Base-by-base conservation (phyloP, 768 basidiomycete genomes). In the Boletellus ananiceps region DNA sequence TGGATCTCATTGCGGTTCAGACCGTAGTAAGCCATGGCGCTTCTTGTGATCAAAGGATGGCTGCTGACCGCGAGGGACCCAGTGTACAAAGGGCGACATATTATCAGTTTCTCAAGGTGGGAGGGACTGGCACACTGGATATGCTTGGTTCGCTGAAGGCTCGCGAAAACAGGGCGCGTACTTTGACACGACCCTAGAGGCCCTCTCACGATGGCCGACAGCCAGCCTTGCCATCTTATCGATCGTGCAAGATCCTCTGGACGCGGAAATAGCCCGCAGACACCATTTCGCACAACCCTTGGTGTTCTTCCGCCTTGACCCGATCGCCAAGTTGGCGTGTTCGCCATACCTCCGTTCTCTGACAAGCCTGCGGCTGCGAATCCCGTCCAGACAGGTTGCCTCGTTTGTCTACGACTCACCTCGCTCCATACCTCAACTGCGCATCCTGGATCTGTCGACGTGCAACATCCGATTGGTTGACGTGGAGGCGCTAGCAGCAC, bases 201-300 rank as follows among this genome's bases (percentile, higher is more conserved):
- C 77, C 5, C 69, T 95, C 42, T 75, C 85, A 4, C 69, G 67
- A 25, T 91, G 90, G 86, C 81, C 83, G 4, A 18, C 61, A 11
- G 41, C 47, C 8, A 55, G 65, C 14, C 64, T 85, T 2, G 68
- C 71, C 1, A 66, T 67, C 0, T 58, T 87, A 2, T 87, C 84
- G 4, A 77, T 88, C 40, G 71, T 86, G 11, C 86, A 88, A 67
- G 86, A 88, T 52, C 76, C 81, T 2, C 66, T 81, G 4, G 73
- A 77, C 34, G 60, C 71, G 1, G 65, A 69, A 25, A 61, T 73
- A 31, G 70, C 71, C 13, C 63, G 57, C 5, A 63, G 36, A 29
- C 52, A 56, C 14, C 57, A 69, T 32, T 86, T 87, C 52, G 93
- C 93, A 1, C 93, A 95, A 59, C 93, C 93, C 1, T 76, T 96